Evolutionary conservation across 345 rosid genomes (phyloP).

Genomic region (Pistacia atlantica): DNA sequence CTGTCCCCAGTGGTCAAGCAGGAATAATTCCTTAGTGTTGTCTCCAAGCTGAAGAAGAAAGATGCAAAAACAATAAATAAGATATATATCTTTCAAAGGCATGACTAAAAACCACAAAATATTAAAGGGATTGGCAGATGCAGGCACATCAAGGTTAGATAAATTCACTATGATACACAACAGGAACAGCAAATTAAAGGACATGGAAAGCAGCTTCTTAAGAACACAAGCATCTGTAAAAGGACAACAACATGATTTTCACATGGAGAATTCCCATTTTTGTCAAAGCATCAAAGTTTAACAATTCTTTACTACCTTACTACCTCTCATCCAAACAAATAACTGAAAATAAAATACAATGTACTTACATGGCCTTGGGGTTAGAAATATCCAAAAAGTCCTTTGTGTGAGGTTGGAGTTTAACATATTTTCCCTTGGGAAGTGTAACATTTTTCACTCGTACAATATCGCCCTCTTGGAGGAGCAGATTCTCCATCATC

Average conservation of each 20-base stretch:
- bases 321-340: not conserved
- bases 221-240: not conserved
- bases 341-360: not conserved
- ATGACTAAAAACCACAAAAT: not conserved
- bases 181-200: not conserved
- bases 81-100: not conserved
- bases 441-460: slow-evolving; percentile 86
- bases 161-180: not conserved
- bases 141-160: not conserved
- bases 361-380: slow-evolving; percentile 95
- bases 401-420: slow-evolving; percentile 93
- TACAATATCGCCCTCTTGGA: slow-evolving; percentile 94
- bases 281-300: slow-evolving; percentile 7
- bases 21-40: slow-evolving; percentile 92
- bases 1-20: slow-evolving; percentile 97
- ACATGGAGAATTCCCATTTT: not conserved
- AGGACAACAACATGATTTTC: not conserved
- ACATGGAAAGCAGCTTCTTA: not conserved
- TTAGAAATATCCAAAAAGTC: slow-evolving; percentile 96
- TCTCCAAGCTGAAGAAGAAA: slow-evolving; percentile 76
- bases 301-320: not conserved
- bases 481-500: slow-evolving; percentile 98
- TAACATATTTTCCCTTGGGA: slow-evolving; percentile 96
- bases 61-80: not conserved
- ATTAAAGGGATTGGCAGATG: not conserved